Evolutionary conservation across 192 early-diverging fungal genomes (phyloP), one percentile per base, ranked within the genome.

Genomic region (Blastocladiella britannica): DNA sequence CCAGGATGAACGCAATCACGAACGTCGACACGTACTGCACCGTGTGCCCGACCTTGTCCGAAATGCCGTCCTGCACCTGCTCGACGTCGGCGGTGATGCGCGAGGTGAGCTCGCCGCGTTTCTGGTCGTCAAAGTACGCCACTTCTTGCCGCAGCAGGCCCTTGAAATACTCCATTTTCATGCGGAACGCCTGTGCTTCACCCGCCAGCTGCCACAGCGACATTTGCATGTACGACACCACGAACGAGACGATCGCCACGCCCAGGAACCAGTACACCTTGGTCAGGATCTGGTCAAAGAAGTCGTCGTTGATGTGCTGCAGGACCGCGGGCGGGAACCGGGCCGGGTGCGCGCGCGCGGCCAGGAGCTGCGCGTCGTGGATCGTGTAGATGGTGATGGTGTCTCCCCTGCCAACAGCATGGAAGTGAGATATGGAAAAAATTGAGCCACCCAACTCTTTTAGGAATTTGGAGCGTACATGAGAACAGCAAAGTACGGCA

Each of bases 111-210:
- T 85, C 84, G 53, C 87, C 91, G 25, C 79, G 76, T 26, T 53
- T 53, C 56, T 76, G 72, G 37, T 67, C 72, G 58, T 96, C 92
- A 64, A 92, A 91, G 81, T 86, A 96, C 20, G 74, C 77, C 37
- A 88, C 79, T 26, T 93, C 83, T 65, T 96, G 92, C 43, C 87
- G 76, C 54, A 96, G 72, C 54, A 93, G 81, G 5, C 85, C 63
- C 29, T 71, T 65, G 26, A 91, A 77, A 60, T 91, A 96, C 28
- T 55, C 58, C 61, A 80, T 71, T n/a, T 89, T 74, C 52, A 93
- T 77, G 20, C 90, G 76, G 57, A 82, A 78, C 30, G 80, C 65
- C 28, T 79, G 81, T 27, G 71, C 69, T 65, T 81, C 82, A 7
- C 73, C 67, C 0, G 75, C 53, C 37, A 20, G 12, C 9, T 47